Conservation (phyloP, 2,329 filamentous ascomycete species). For the Huntiella omanensis region DNA sequence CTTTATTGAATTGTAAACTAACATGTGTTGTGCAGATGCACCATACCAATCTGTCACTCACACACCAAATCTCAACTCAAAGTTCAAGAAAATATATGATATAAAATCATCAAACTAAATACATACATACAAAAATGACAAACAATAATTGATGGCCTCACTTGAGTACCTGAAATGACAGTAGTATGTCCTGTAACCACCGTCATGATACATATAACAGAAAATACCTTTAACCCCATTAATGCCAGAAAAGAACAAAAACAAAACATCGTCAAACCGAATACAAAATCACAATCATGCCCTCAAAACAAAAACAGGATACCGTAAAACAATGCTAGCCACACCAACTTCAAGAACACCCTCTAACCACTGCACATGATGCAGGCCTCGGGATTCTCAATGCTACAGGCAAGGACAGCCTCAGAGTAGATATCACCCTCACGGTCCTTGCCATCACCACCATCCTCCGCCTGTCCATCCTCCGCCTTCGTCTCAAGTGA, state of each 20-base stretch:
- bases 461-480: conserved; percentile 52
- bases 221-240: background rate
- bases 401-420: conserved; percentile 80
- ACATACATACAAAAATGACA: too few species aligned
- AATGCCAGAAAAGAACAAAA: conserved; percentile 1
- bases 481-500: conserved; percentile 31
- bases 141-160: background rate
- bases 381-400: conserved; percentile 89
- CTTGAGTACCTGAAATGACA: background rate
- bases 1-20: too few species aligned
- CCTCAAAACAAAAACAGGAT: background rate
- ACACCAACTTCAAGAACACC: background rate
- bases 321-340: background rate
- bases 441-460: conserved; percentile 50
- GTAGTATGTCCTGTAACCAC: too few species aligned
- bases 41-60: too few species aligned
- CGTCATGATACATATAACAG: background rate
- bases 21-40: too few species aligned
- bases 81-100: too few species aligned
- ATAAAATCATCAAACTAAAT: too few species aligned
- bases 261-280: background rate
- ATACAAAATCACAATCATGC: conserved; percentile 1
- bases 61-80: too few species aligned
- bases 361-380: conserved; percentile 88
- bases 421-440: conserved; percentile 93